Evolutionary conservation across 192 early-diverging fungal species (phyloP), one percentile per base, ranked within the genome.

Genomic region (Backusella sp.): DNA sequence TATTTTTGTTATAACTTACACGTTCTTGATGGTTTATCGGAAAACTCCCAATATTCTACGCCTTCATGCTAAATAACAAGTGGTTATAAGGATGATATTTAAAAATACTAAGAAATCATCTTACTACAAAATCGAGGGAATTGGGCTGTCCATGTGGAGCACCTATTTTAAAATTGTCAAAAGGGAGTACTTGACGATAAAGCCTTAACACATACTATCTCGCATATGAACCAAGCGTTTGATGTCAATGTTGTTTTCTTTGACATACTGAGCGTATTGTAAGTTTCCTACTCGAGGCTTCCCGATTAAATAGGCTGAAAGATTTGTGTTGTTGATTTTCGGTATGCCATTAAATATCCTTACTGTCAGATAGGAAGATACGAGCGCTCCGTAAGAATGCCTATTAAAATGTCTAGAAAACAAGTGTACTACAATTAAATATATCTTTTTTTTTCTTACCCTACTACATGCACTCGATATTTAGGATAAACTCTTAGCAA

Each of bases 51-150:
- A 67, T 67, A 67, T 2, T 67, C 66, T 35, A 19, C 28, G 11
- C 66, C 66, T 68, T 68, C 66, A 36, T 68, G 66, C 66, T 68
- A 36, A 32, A 68, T 28, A 8, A 68, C 2, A 68, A 26, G 36
- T 35, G n/a, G 1, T 15, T 28, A 1, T 28, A 28, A 28, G 6
- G 1, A 6, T 35, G 2, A 36, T 11, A 19, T 36, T 32, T n/a
- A n/a, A 28, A 32, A 39, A 12, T 39, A 39, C 3, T 0, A 19
- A 32, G 19, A 68, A 26, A 36, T 19, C 11, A 14, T 12, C 62
- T 68, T 68, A 68, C 66, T 19, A 68, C 66, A 35, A 14, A 68
- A 8, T 30, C 66, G n/a, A 19, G 17, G 2, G 56, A 62, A 28
- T 23, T 28, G 17, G 32, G 28, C 36, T 11, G 5, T 19, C 7